A percentile compares a stretch with the other conserved stretches of the same genome.
phyloP scores from a whole-genome alignment of 495 filamentous ascomycete species.

The Glarea lozoyensis region DNA sequence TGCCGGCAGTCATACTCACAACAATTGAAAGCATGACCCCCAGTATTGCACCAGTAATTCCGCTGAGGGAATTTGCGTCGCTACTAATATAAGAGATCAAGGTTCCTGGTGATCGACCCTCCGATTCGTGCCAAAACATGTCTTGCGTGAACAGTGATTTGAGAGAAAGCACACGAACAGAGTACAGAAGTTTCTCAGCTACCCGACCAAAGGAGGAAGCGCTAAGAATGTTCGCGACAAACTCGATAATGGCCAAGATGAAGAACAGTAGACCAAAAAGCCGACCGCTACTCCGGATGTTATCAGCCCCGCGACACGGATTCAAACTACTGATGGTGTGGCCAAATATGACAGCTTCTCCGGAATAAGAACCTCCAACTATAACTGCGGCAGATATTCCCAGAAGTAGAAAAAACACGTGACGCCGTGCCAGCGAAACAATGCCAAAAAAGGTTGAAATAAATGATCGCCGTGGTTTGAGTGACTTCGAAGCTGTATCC shows the following conservation, averaged over 20 bases:
- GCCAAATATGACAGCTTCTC: constrained; percentile 43
- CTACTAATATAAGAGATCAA: constrained; percentile 41
- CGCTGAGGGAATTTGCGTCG: constrained; percentile 39
- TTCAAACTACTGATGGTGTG: constrained; percentile 38
- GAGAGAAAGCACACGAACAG: constrained; percentile 38
- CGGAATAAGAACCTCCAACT: constrained; percentile 39
- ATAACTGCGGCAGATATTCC: constrained; percentile 30
- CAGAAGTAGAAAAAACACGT: constrained; percentile 19
- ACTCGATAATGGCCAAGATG: constrained; percentile 41
- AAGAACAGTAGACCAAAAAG: constrained; percentile 47
- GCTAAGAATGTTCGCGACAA: constrained; percentile 42
- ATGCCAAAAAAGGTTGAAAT: neutral
- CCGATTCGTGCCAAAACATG: constrained; percentile 41
- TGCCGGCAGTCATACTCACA: constrained; percentile 34
- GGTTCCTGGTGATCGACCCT: constrained; percentile 33
- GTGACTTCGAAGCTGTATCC: neutral
- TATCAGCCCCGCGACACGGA: constrained; percentile 30
- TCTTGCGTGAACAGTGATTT: constrained; percentile 41
- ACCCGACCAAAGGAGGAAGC: constrained; percentile 41
- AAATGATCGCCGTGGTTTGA: neutral
- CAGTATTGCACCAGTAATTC: constrained; percentile 24
- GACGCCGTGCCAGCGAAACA: constrained; percentile 15
- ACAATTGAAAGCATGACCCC: constrained; percentile 24
- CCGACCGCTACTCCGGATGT: constrained; percentile 24
- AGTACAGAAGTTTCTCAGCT: constrained; percentile 41